These are phyloP conservation scores for Neopestalotiopsis rosae DNA, from an alignment of 2,329 filamentous ascomycete genomes.

Conservation along the genomic window DNA sequence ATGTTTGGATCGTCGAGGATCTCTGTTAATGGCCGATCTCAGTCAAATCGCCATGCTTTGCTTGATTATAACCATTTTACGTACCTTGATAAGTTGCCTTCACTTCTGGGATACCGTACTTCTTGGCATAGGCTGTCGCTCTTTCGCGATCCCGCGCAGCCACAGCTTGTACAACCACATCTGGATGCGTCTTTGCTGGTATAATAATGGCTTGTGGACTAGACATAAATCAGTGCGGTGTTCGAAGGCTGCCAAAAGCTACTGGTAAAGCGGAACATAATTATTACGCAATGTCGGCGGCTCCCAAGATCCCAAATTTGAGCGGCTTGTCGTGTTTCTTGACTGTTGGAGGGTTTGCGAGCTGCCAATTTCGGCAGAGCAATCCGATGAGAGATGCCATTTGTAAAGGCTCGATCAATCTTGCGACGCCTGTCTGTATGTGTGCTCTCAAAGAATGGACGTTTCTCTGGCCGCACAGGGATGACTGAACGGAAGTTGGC, in stretches of 20 bases:
- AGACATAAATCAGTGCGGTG: background rate
- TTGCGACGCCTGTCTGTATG: too few relatives aligned
- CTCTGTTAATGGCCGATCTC: constrained; percentile 26
- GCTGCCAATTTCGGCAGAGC: constrained; percentile 30
- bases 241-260: background rate
- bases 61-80: background rate
- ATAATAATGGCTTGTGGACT: constrained; percentile 49
- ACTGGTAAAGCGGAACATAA: background rate
- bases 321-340: constrained; percentile 32
- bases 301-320: constrained; percentile 48
- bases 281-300: constrained; percentile 44
- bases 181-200: constrained; percentile 57
- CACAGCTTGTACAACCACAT: constrained; percentile 57
- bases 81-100: constrained; percentile 54
- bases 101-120: constrained; percentile 55
- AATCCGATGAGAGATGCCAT: constrained; percentile 23
- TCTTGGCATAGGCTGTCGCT: constrained; percentile 55
- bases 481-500: too few relatives aligned
- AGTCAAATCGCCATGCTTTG: background rate
- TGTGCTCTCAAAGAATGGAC: too few relatives aligned
- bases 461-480: too few relatives aligned
- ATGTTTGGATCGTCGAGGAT: constrained; percentile 47
- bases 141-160: constrained; percentile 54
- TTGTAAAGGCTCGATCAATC: background rate
- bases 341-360: constrained; percentile 26